Conservation (phyloP, 805 yeast species). For the Clavispora asparagi region DNA sequence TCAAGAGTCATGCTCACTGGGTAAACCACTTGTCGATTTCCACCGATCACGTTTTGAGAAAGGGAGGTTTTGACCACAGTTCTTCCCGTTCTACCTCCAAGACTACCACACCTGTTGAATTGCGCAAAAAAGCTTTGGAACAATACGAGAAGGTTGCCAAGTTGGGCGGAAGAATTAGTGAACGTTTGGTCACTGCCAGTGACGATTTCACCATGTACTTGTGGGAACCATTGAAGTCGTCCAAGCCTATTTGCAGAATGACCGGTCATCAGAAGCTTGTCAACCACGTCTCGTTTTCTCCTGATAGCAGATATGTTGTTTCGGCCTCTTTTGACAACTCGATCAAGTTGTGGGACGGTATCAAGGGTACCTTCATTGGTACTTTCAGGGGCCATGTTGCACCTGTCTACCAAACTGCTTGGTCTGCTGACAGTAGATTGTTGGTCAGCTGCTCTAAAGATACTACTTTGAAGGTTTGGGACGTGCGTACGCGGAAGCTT, state of each 20-base stretch:
- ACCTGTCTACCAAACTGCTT: slow-evolving; percentile 93
- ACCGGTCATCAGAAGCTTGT: slow-evolving; percentile 97
- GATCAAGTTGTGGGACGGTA: slow-evolving; percentile 93
- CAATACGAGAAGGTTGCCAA: slow-evolving; percentile 61
- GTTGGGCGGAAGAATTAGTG: slow-evolving; percentile 51
- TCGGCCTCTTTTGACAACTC: slow-evolving; percentile 95
- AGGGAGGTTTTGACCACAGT: slow-evolving; percentile 82
- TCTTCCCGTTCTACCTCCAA: slow-evolving; percentile 35
- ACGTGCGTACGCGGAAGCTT: slow-evolving; percentile 77
- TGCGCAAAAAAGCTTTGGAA: slow-evolving; percentile 47
- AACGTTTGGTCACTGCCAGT: slow-evolving; percentile 87
- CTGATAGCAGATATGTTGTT: slow-evolving; percentile 87
- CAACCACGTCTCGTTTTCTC: slow-evolving; percentile 92
- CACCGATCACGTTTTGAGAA: slow-evolving; percentile 81
- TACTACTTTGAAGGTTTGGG: slow-evolving; percentile 96
- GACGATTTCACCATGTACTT: slow-evolving; percentile 97
- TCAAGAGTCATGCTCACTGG: slow-evolving; percentile 96
- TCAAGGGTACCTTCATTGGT: slow-evolving; percentile 82
- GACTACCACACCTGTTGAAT: slow-evolving; percentile 17
- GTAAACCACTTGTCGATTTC: slow-evolving; percentile 89
- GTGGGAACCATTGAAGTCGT: slow-evolving; percentile 84
- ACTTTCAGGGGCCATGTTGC: slow-evolving; percentile 97
- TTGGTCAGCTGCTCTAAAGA: slow-evolving; percentile 93
- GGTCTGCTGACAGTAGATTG: slow-evolving; percentile 93
- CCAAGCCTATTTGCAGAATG: slow-evolving; percentile 87